Evolutionary conservation across 495 filamentous ascomycete species (phyloP).

Genomic region (Penicillium cataractarum): DNA sequence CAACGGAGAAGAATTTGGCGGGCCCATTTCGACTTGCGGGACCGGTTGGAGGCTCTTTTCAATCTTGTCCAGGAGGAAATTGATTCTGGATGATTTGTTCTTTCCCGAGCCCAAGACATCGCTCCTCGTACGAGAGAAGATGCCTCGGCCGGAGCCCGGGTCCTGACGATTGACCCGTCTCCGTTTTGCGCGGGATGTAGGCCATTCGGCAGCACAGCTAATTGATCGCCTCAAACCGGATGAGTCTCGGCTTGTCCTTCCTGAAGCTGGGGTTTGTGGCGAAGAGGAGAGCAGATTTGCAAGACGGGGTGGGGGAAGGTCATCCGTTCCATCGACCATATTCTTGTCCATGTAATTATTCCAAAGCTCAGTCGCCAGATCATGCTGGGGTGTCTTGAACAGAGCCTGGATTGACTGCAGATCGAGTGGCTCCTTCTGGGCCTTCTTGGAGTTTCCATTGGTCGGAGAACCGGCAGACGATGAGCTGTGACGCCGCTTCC

Average conservation of each 20-base stretch:
- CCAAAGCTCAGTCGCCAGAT: constrained; percentile 87
- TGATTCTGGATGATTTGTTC: constrained; percentile 62
- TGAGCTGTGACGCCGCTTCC: constrained; percentile 79
- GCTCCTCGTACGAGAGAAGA: constrained; percentile 54
- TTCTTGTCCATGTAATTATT: constrained; percentile 68
- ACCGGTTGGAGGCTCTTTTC: constrained; percentile 60
- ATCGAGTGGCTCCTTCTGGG: constrained; percentile 47
- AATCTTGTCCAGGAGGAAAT: constrained; percentile 66
- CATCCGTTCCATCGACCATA: constrained; percentile 40
- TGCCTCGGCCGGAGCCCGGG: constrained; percentile 38
- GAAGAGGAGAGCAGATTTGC: constrained; percentile 72
- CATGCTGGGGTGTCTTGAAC: constrained; percentile 74
- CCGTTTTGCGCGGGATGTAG: constrained; percentile 58
- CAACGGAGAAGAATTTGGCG: constrained; percentile 60
- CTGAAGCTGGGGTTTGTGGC: constrained; percentile 59
- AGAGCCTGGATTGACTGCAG: constrained; percentile 57
- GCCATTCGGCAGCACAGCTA: constrained; percentile 72
- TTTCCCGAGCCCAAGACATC: constrained; percentile 52
- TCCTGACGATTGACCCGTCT: constrained; percentile 41
- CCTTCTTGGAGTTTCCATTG: constrained; percentile 48
- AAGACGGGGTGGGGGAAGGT: constrained; percentile 54
- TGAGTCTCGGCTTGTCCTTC: constrained; percentile 46
- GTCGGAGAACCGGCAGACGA: constrained; percentile 77
- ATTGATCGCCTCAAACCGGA: constrained; percentile 65
- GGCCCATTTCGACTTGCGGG: constrained; percentile 33